Percentiles rank a stretch among this genome's conserved stretches.
These are phyloP conservation scores for Cryptococcus sp. DNA, from an alignment of 1,284 basidiomycete species.

Conservation along the genomic window DNA sequence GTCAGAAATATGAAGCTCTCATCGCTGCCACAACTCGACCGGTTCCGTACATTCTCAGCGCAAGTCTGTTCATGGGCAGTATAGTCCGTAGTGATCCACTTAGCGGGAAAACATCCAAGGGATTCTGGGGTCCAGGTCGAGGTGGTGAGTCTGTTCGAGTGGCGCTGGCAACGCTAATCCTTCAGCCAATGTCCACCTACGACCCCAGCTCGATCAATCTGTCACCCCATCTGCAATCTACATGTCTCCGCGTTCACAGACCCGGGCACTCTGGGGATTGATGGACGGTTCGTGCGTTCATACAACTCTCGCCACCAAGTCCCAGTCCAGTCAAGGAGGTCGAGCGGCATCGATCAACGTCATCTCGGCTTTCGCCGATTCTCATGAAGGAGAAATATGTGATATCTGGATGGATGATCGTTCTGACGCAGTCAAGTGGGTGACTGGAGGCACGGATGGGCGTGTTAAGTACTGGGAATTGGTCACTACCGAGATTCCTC, in stretches of 20 bases:
- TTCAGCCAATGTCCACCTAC: conserved; percentile 39
- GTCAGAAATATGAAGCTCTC: conserved; percentile 41
- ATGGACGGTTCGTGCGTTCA: conserved; percentile 37
- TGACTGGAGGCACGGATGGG: conserved; percentile 42
- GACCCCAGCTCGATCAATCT: conserved; percentile 30
- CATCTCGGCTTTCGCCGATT: conserved; percentile 16
- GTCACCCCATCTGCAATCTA: conserved; percentile 25
- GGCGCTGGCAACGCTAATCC: background rate
- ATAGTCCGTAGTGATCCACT: conserved; percentile 43
- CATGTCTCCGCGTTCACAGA: conserved; percentile 30
- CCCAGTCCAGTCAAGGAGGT: conserved; percentile 30
- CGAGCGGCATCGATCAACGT: conserved; percentile 37
- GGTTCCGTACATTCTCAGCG: conserved; percentile 36
- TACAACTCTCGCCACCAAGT: conserved; percentile 22
- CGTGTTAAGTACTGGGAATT: conserved; percentile 43
- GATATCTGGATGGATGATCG: conserved; percentile 30
- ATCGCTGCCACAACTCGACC: conserved; percentile 36
- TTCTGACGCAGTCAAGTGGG: conserved; percentile 23
- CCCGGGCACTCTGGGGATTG: conserved; percentile 41
- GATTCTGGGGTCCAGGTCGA: conserved; percentile 42
- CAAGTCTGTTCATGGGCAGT: conserved; percentile 32
- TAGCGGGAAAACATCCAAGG: conserved; percentile 42
- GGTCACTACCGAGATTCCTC: conserved; percentile 13
- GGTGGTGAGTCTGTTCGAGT: conserved; percentile 27
- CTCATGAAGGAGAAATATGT: conserved; percentile 31